phyloP scores from a whole-genome alignment of 257 asterid genomes.

The Lithospermum erythrorhizon region DNA sequence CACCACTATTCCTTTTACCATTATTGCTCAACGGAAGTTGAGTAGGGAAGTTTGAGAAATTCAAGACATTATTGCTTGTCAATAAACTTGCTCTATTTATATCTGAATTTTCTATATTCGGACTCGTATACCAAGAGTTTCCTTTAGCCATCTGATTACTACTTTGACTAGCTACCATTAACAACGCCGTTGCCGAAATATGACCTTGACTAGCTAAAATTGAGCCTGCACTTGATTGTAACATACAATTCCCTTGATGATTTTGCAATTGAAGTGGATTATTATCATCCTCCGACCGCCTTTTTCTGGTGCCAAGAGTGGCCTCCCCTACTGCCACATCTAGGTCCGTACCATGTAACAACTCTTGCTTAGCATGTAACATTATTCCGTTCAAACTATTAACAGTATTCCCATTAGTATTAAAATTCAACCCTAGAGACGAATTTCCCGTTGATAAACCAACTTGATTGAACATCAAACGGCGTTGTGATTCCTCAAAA shows the following conservation, averaged over 20 bases:
- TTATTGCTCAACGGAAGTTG: conserved; percentile 28
- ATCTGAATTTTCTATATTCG: conserved; percentile 18
- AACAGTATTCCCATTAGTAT: conserved; percentile 8
- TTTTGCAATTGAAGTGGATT: conserved; percentile 16
- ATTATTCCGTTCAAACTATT: conserved; percentile 6
- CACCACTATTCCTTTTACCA: conserved; percentile 11
- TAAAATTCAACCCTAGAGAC: conserved; percentile 12
- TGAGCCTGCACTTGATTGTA: conserved; percentile 22
- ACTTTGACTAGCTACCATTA: conserved; percentile 22
- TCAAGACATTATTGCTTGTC: conserved; percentile 25
- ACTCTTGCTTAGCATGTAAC: conserved; percentile 48
- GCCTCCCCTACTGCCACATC: conserved; percentile 11
- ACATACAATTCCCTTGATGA: conserved; percentile 16
- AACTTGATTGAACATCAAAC: conserved; percentile 21
- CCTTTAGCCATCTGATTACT: conserved; percentile 21
- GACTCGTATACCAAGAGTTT: conserved; percentile 41
- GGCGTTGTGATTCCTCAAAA: conserved; percentile 14
- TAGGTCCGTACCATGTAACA: conserved; percentile 14
- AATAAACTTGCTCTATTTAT: conserved; percentile 26
- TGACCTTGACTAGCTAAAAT: conserved; percentile 20
- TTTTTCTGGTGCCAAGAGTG: conserved; percentile 13
- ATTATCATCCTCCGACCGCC: conserved; percentile 29
- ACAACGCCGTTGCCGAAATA: conserved; percentile 22
- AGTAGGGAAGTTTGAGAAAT: conserved; percentile 47
- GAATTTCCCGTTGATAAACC: conserved; percentile 25